A percentile compares a stretch with the other conserved stretches of the same genome.
phyloP scores from a whole-genome alignment of 2,329 filamentous ascomycete species.

The Botrytis tulipae region DNA sequence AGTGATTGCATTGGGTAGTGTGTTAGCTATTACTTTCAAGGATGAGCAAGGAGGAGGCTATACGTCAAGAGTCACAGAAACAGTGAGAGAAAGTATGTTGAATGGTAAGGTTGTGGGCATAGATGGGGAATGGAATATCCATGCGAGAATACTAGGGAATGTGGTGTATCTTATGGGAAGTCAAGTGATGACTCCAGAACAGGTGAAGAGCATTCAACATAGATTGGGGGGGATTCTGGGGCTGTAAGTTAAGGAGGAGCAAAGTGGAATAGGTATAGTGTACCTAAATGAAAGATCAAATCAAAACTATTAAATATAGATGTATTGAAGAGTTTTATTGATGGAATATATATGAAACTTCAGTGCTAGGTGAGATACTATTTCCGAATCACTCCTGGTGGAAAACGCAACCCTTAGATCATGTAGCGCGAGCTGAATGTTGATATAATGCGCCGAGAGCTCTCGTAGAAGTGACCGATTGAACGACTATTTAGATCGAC shows the following conservation, averaged over 20 bases:
- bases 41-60: slow-evolving; percentile 42
- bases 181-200: slow-evolving; percentile 42
- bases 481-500: fast-evolving
- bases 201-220: slow-evolving; percentile 30
- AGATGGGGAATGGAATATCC: slow-evolving; percentile 44
- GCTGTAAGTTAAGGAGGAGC: background rate
- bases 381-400: background rate
- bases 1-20: slow-evolving; percentile 71
- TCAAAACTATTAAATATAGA: background rate
- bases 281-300: background rate
- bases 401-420: background rate
- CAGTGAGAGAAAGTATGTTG: slow-evolving; percentile 43
- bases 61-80: slow-evolving; percentile 40
- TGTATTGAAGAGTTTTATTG: background rate
- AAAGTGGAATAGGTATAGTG: background rate
- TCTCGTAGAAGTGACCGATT: fast-evolving
- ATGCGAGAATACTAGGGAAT: slow-evolving; percentile 55
- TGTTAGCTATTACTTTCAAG: slow-evolving; percentile 62
- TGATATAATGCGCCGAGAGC: background rate
- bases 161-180: slow-evolving; percentile 59
- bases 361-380: background rate
- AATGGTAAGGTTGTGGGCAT: background rate
- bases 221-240: slow-evolving; percentile 22
- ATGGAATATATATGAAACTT: background rate
- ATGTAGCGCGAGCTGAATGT: background rate